phyloP scores from a whole-genome alignment of 208 protist species.

The Plasmodiophora brassicae region DNA sequence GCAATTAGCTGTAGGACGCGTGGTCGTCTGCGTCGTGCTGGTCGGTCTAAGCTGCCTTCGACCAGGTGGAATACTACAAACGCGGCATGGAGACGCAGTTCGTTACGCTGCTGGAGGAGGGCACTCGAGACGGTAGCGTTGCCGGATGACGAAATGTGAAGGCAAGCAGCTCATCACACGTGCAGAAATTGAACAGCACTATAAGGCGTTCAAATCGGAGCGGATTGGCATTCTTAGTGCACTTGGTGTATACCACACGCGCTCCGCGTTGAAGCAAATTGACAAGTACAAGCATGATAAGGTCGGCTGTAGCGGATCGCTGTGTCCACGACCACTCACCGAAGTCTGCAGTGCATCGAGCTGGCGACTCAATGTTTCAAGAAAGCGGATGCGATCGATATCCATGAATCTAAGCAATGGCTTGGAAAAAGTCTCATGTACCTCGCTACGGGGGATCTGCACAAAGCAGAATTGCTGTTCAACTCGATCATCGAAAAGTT shows the following conservation, averaged over 20 bases:
- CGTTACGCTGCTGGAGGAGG: neutral
- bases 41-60: no score
- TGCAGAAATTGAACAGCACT: slow-evolving; percentile 12
- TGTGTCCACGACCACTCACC: neutral
- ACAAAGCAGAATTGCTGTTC: neutral
- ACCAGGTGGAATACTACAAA: slow-evolving; percentile 31
- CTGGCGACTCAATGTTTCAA: neutral
- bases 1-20: neutral
- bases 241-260: neutral
- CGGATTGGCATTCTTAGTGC: slow-evolving; percentile 12
- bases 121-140: neutral
- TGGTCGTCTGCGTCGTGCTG: no score
- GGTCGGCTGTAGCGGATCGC: neutral
- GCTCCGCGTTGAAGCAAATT: neutral
- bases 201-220: slow-evolving; percentile 1
- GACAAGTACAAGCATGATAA: neutral
- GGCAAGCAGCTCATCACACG: no score
- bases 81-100: neutral
- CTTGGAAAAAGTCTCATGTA: slow-evolving; percentile 11
- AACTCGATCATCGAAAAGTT: neutral
- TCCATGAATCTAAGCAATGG: slow-evolving; percentile 24
- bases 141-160: no score
- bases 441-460: slow-evolving; percentile 1
- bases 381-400: slow-evolving; percentile 10
- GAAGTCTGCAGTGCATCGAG: neutral